phyloP scores from a whole-genome alignment of 805 yeast species.

The Starmerella asiatica region DNA sequence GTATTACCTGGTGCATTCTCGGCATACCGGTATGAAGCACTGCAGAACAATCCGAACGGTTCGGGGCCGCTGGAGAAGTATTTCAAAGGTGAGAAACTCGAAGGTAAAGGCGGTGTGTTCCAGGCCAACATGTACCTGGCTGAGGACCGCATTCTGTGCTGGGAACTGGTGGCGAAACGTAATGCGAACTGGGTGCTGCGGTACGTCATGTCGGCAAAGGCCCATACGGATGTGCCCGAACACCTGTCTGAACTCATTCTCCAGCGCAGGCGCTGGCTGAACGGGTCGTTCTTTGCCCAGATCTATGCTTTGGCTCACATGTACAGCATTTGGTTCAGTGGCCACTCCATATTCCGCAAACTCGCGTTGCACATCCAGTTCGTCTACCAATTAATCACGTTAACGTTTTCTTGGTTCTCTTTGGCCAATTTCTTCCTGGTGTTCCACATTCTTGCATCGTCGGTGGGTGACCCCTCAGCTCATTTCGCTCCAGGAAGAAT shows the following conservation, averaged over 20 bases:
- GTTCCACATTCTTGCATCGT: slow-evolving; percentile 71
- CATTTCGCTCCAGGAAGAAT: slow-evolving; percentile 61
- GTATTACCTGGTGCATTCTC: slow-evolving; percentile 96
- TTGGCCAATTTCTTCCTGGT: slow-evolving; percentile 81
- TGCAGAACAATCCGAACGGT: slow-evolving; percentile 53
- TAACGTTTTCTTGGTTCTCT: slow-evolving; percentile 84
- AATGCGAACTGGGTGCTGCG: slow-evolving; percentile 61
- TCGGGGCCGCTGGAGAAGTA: slow-evolving; percentile 78
- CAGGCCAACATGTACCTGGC: slow-evolving; percentile 95
- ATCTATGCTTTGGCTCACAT: slow-evolving; percentile 72
- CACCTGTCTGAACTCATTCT: slow-evolving; percentile 70
- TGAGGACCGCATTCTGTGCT: slow-evolving; percentile 89
- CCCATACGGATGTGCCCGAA: slow-evolving; percentile 94
- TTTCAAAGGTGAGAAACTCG: slow-evolving; percentile 80
- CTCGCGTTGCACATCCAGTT: slow-evolving; percentile 64
- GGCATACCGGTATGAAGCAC: slow-evolving; percentile 77
- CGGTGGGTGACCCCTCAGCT: slow-evolving; percentile 51
- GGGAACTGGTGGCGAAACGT: slow-evolving; percentile 82
- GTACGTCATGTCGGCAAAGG: slow-evolving; percentile 77
- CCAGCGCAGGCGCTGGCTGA: slow-evolving; percentile 93
- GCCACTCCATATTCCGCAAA: slow-evolving; percentile 54
- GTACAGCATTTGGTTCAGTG: slow-evolving; percentile 61
- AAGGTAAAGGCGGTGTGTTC: slow-evolving; percentile 64
- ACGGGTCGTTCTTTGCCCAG: slow-evolving; percentile 93
- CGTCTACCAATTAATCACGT: slow-evolving; percentile 56